phyloP scores from a whole-genome alignment of 306 rosid genomes.

The Quercus engelmannii region DNA sequence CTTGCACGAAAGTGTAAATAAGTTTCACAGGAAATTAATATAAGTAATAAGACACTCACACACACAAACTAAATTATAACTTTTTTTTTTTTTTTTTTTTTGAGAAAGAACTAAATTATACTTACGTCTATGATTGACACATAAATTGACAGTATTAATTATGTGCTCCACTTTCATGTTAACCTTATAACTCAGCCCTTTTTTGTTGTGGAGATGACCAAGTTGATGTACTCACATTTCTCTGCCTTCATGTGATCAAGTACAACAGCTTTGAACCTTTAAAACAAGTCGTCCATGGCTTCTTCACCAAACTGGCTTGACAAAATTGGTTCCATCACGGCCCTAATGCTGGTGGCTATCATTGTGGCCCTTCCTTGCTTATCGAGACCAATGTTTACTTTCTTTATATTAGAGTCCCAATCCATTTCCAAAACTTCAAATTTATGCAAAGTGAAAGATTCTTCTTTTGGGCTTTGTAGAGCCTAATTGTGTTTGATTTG shows the following conservation, averaged over 20 bases:
- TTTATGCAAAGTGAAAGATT: conserved; percentile 3
- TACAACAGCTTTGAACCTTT: background rate
- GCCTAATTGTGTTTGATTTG: too few relatives aligned
- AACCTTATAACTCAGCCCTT: background rate
- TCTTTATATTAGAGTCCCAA: background rate
- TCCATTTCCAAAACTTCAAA: conserved; percentile 2
- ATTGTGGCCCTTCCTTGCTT: background rate
- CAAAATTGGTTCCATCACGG: conserved; percentile 30
- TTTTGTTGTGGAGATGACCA: conserved; percentile 1
- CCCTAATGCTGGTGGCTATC: conserved; percentile 18
- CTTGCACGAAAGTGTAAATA: too few relatives aligned
- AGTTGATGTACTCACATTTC: conserved; percentile 3
- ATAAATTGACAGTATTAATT: too few relatives aligned
- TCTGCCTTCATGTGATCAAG: conserved; percentile 7
- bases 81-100: too few relatives aligned
- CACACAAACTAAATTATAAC: too few relatives aligned
- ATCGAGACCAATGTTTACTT: background rate
- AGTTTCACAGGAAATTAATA: too few relatives aligned
- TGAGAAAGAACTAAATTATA: too few relatives aligned
- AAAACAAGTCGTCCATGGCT: conserved; percentile 20
- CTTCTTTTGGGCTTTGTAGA: conserved; percentile 4
- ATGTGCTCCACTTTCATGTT: too few relatives aligned
- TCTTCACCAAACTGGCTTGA: conserved; percentile 17
- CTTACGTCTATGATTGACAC: too few relatives aligned
- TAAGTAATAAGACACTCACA: too few relatives aligned